These are phyloP conservation scores for Aspergillus leporis DNA, from an alignment of 495 filamentous ascomycete species.

Conservation along the genomic window DNA sequence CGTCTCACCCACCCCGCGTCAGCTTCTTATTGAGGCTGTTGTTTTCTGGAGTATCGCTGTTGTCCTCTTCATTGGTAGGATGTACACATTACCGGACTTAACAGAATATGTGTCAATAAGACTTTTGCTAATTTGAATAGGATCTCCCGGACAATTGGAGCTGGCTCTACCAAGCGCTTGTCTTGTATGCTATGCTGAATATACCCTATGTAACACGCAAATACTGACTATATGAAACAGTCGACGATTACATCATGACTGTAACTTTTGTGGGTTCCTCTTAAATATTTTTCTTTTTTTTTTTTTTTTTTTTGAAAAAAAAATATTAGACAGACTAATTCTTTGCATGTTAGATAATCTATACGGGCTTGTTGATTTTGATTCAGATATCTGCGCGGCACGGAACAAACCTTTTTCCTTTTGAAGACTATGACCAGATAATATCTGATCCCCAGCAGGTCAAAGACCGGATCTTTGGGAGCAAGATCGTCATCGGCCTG, in stretches of 20 bases:
- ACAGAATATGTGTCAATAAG: background rate
- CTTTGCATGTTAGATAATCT: constrained; percentile 45
- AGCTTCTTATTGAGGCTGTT: constrained; percentile 33
- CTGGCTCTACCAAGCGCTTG: constrained; percentile 35
- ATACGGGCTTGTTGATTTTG: constrained; percentile 53
- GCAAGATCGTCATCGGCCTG: constrained; percentile 53
- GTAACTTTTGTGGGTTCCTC: constrained; percentile 47
- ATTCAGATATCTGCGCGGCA: constrained; percentile 59
- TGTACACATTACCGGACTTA: constrained; percentile 13
- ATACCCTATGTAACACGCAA: constrained; percentile 25
- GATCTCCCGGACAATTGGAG: constrained; percentile 32
- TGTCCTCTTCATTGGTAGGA: constrained; percentile 33
- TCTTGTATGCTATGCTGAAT: constrained; percentile 35
- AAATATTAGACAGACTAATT: background rate
- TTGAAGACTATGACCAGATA: constrained; percentile 48
- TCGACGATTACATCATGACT: constrained; percentile 60
- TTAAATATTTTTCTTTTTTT: background rate
- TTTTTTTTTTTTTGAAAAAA: background rate
- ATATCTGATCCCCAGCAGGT: constrained; percentile 44
- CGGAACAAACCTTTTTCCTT: constrained; percentile 60
- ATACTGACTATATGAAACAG: constrained; percentile 35
- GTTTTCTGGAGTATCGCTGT: constrained; percentile 38
- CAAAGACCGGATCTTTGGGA: constrained; percentile 46
- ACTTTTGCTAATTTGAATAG: constrained; percentile 23
- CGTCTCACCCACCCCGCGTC: constrained; percentile 33